Base-by-base conservation (phyloP, 129 eudicot genomes). In the Pseudognaphalium luteoalbum region DNA sequence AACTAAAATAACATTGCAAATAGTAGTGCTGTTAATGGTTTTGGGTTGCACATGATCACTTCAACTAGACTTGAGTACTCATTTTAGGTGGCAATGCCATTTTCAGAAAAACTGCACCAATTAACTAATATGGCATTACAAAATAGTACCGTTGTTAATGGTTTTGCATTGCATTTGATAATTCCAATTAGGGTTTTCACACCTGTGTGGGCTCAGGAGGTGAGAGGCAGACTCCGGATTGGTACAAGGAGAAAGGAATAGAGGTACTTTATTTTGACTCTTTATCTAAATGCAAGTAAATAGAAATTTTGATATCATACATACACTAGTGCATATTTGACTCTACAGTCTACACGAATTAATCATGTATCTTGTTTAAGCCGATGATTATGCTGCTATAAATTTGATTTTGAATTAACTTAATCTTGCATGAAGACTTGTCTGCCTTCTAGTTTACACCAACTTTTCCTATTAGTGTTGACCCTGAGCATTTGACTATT, bases 151-250 rank as follows among this genome's bases (percentile, higher is more conserved):
- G n/a, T 14, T 44, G 16, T 44, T 11, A 47, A 47, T 47, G 54
- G 6, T 47, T 44, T 47, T 47, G 6, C 54, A 47, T 14, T 47
- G 54, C 20, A 52, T 35, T 19, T 28, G 34, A 56, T 47, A n/a
- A 47, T 3, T 47, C 14, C 16, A 14, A 47, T 44, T 69, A 94
- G 99, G 99, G 99, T 35, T 94, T 94, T 79, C 99, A 94, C 82
- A 94, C 99, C 22, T 94, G 99, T 74, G 99, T 94, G 80, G 99
- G 99, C 7, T 83, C 97, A 16, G 99, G 99, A 75, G 99, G 99
- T 68, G 97, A 94, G 83, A 89, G 99, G 77, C 97, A 94, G 85
- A 94, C 99, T 75, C 97, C 99, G 72, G 99, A 94, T 21, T 94
- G 99, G 99, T 94, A 94, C 75, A 87, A 84, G 65, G 93, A 91